Conservation (phyloP, 2,329 filamentous ascomycete genomes). For the Botryosphaeria dothidea region DNA sequence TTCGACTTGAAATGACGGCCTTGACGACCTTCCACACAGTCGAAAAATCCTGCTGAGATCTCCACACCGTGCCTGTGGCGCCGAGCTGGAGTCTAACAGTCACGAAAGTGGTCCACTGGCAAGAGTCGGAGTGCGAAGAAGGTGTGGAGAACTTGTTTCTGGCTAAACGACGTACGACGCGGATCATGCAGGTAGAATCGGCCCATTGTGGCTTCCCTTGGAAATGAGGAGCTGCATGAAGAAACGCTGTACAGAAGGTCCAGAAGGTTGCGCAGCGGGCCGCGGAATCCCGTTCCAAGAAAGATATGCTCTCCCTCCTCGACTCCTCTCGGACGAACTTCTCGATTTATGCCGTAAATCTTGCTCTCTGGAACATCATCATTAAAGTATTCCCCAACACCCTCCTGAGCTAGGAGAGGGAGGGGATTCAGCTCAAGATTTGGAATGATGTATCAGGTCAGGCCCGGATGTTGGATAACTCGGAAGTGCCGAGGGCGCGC, state of each 20-base stretch:
- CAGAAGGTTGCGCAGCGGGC: slow-evolving; percentile 1
- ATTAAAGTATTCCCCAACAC: too few species aligned
- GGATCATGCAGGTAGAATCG: neutral
- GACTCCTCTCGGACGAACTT: neutral
- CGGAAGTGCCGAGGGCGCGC: neutral
- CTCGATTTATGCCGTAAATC: neutral
- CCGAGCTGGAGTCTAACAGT: neutral
- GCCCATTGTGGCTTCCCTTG: neutral
- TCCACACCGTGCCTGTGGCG: neutral
- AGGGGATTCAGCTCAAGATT: neutral
- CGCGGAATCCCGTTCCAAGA: neutral
- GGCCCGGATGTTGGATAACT: neutral
- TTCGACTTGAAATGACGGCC: neutral
- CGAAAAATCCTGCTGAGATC: neutral
- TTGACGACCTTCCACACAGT: neutral
- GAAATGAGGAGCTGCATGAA: slow-evolving; percentile 5
- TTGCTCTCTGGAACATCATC: neutral
- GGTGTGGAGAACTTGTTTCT: neutral
- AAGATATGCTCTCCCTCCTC: neutral
- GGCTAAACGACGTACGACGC: neutral
- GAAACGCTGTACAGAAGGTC: neutral
- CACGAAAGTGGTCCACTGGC: neutral
- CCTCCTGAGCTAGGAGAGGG: neutral
- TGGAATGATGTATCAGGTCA: neutral
- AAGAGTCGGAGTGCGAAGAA: neutral